Conservation (phyloP, 768 basidiomycete genomes). For the Xerocomus potaroensis region DNA sequence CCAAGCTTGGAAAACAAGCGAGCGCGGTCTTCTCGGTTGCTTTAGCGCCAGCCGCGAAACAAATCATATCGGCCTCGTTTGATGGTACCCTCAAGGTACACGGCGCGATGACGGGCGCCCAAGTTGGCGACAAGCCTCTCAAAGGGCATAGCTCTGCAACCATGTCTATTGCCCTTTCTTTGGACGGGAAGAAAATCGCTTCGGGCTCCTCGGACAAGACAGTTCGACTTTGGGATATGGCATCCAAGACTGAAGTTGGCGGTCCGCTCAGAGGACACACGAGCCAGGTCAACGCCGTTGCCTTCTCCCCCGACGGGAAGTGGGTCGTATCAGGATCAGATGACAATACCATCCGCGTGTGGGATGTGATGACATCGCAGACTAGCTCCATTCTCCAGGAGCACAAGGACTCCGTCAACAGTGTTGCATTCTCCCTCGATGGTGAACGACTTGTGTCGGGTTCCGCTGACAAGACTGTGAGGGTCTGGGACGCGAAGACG, state of each 20-base stretch:
- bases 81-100: background rate
- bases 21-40: constrained; percentile 1
- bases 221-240: constrained; percentile 2
- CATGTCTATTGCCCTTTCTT: constrained; percentile 1
- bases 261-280: constrained; percentile 1
- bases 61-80: background rate
- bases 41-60: background rate
- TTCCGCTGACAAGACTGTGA: background rate
- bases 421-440: background rate
- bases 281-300: background rate
- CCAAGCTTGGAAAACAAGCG: background rate
- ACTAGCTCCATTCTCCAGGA: background rate
- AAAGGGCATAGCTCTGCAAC: background rate
- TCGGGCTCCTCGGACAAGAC: background rate
- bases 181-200: background rate
- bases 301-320: background rate
- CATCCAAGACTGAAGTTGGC: background rate
- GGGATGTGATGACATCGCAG: background rate
- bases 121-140: background rate
- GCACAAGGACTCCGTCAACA: background rate
- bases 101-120: background rate
- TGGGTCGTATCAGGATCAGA: background rate
- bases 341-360: background rate
- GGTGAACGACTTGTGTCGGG: background rate
- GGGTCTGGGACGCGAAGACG: background rate